Percentiles rank a stretch among this genome's conserved stretches.
Evolutionary conservation across 2,329 filamentous ascomycete species (phyloP).

Genomic region (Fusarium brevicatenulatum): DNA sequence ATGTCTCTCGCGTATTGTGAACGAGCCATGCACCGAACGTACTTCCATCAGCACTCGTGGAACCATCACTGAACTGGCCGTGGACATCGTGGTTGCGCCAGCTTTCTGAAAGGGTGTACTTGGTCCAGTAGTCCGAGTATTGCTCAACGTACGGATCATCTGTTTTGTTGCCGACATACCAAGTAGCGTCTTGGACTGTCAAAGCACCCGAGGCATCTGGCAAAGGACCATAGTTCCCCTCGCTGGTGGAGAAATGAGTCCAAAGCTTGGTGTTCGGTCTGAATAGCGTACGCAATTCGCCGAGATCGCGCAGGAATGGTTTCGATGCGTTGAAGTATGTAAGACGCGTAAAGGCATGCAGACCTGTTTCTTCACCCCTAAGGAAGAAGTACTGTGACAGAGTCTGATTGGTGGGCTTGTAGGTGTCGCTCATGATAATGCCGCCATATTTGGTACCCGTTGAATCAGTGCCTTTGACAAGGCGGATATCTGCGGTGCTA

Average conservation of each 20-base stretch:
- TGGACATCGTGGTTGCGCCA: constrained; percentile 69
- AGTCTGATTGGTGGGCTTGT: constrained; percentile 64
- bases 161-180: constrained; percentile 65
- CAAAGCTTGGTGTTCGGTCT: constrained; percentile 67
- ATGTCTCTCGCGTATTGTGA: constrained; percentile 70
- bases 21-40: constrained; percentile 70
- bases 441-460: constrained; percentile 63
- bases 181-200: constrained; percentile 70
- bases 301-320: constrained; percentile 64
- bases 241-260: constrained; percentile 68
- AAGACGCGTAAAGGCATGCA: constrained; percentile 68
- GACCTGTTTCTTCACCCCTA: constrained; percentile 66
- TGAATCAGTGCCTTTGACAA: constrained; percentile 56
- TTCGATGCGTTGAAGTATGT: constrained; percentile 65
- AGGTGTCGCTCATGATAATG: constrained; percentile 67
- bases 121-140: constrained; percentile 70
- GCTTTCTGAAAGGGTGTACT: constrained; percentile 68
- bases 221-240: constrained; percentile 61
- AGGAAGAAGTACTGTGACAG: constrained; percentile 73
- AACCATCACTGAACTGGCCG: constrained; percentile 54
- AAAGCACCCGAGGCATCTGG: constrained; percentile 53
- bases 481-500: constrained; percentile 55
- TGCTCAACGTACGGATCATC: constrained; percentile 63
- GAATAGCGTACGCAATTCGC: constrained; percentile 69
- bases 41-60: constrained; percentile 56